Evolutionary conservation across 1,139 yeast genomes (phyloP), one percentile per base, ranked within the genome.

Genomic region (Hyphopichia wangnamkhiaoensis): DNA sequence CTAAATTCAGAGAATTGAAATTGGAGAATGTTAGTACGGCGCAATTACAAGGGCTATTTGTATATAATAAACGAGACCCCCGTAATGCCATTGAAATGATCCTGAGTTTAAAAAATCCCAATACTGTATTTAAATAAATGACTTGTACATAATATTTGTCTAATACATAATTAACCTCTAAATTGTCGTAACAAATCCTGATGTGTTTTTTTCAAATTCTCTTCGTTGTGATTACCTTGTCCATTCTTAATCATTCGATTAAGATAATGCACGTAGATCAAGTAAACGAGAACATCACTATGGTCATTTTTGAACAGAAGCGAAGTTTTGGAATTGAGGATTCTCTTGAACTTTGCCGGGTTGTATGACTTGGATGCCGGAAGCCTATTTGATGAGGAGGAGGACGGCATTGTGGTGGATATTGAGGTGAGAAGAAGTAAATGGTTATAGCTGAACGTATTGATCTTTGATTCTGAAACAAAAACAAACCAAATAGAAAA

Each of bases 1-100:
- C 61, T 15, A 74, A 66, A 43, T 80, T 79, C 38, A 58, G 62
- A 23, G 68, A 66, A 10, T 64, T 85, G 48, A 74, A 74, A 24
- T 61, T 79, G 44, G 77, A 81, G 2, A 56, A 62, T 40, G 81
- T 93, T 23, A 86, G 95, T 53, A 90, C 98, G 0, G 99, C 99
- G 1, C 96, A 88, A 58, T 71, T 93, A 45, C 98, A 93, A 61
- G 99, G 98, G 1, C 73, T 93, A 42, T 93, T 93, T 71, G 97
- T 93, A 8, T 89, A 88, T 68, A 88, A 89, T 65, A 93, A 93
- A 62, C 77, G 86, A 45, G 84, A 83, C 47, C 96, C 98, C 0
- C 74, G 75, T 32, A 78, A 78, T 12, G 96, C 98, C 1, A 68
- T 91, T 31, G 69, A 68, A 8, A 84, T 84, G 83, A 77, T 86